These are phyloP conservation scores for Fraxinus anomala DNA, from an alignment of 257 asterid species.

Conservation along the genomic window DNA sequence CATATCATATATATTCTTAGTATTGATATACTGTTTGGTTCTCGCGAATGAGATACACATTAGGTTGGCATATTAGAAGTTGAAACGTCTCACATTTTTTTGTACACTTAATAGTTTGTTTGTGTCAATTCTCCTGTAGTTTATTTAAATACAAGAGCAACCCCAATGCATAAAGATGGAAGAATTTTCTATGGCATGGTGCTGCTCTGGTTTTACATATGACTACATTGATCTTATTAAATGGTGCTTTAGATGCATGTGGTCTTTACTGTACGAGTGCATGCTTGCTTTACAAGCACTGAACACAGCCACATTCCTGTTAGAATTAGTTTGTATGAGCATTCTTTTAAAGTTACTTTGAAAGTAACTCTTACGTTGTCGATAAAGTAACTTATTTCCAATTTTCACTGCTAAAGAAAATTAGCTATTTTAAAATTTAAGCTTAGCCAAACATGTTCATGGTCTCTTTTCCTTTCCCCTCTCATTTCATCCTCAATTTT, in stretches of 20 bases:
- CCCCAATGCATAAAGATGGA: not conserved
- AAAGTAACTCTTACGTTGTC: not conserved
- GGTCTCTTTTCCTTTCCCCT: not conserved
- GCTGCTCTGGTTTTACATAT: not conserved
- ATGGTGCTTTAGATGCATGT: not conserved
- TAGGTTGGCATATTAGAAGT: not conserved
- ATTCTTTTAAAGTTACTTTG: too few relatives aligned
- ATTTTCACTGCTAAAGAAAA: not conserved
- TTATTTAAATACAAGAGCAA: not conserved
- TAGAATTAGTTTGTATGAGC: not conserved
- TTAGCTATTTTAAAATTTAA: not conserved
- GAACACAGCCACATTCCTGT: not conserved
- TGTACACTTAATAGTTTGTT: not conserved
- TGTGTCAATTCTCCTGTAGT: not conserved
- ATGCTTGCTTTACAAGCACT: not conserved
- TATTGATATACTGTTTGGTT: not conserved
- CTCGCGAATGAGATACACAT: not conserved
- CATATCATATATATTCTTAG: not conserved
- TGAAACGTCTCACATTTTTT: not conserved
- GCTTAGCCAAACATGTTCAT: not conserved
- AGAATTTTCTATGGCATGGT: not conserved
- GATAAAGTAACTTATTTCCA: not conserved
- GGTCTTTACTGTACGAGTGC: not conserved
- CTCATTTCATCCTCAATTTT: not conserved
- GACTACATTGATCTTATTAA: not conserved